Percentiles rank a stretch among this genome's conserved stretches.
phyloP scores from a whole-genome alignment of 805 yeast genomes.

The Candida ortonii region DNA sequence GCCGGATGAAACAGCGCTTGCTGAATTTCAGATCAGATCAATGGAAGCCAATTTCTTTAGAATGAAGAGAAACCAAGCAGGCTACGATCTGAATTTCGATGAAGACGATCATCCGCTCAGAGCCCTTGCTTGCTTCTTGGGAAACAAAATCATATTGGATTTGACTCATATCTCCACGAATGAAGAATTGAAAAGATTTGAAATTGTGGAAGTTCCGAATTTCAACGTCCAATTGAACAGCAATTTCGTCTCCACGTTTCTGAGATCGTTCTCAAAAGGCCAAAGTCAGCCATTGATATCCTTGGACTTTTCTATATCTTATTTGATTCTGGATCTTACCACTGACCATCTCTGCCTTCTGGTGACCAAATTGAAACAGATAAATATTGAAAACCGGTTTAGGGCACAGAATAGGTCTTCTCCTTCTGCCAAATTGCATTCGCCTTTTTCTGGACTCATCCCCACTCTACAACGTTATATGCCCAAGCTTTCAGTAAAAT shows the following conservation, averaged over 20 bases:
- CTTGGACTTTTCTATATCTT: constrained; percentile 40
- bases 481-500: constrained; percentile 25
- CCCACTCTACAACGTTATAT: constrained; percentile 7
- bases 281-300: too few species aligned
- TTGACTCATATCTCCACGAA: constrained; percentile 13
- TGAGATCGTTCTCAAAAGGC: too few species aligned
- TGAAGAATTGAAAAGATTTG: constrained; percentile 24
- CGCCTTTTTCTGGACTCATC: too few species aligned
- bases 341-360: constrained; percentile 38
- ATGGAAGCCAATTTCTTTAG: constrained; percentile 16
- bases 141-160: constrained; percentile 31
- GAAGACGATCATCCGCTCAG: constrained; percentile 43
- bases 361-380: constrained; percentile 11
- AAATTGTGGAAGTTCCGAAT: constrained; percentile 32
- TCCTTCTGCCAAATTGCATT: too few species aligned
- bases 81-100: constrained; percentile 43
- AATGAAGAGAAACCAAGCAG: constrained; percentile 33
- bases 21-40: constrained; percentile 18
- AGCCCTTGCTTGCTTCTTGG: constrained; percentile 36
- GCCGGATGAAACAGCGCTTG: constrained; percentile 14
- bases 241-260: constrained; percentile 19
- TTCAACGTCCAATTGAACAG: constrained; percentile 18
- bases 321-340: constrained; percentile 44
- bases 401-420: too few species aligned
- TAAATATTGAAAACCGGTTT: too few species aligned